phyloP scores from a whole-genome alignment of 495 filamentous ascomycete genomes.

The Xylaria curta region DNA sequence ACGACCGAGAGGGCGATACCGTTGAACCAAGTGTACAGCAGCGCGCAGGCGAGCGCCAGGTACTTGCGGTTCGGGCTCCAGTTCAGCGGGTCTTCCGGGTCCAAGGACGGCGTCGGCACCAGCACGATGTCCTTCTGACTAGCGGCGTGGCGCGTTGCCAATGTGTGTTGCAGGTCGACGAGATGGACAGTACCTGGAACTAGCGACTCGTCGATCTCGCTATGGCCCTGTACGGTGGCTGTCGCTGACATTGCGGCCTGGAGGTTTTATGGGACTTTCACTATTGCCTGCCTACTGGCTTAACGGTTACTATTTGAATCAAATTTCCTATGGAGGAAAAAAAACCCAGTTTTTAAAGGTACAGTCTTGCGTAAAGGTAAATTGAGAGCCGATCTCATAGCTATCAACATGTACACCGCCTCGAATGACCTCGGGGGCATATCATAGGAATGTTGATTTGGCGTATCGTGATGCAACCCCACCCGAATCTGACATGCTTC shows the following conservation, averaged over 20 bases:
- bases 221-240: conserved; percentile 23
- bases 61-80: conserved; percentile 64
- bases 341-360: neutral
- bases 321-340: neutral
- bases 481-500: too few species aligned
- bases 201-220: conserved; percentile 47
- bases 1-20: conserved; percentile 66
- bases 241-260: conserved; percentile 26
- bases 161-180: conserved; percentile 54
- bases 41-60: conserved; percentile 56
- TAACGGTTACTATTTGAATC: conserved; percentile 9
- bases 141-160: conserved; percentile 52
- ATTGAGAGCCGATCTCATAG: neutral
- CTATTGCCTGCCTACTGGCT: conserved; percentile 3
- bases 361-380: conserved; percentile 11
- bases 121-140: conserved; percentile 61
- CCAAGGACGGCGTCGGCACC: conserved; percentile 61
- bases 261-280: neutral
- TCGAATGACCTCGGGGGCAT: neutral
- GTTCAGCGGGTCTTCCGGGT: conserved; percentile 68
- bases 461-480: neutral
- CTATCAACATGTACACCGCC: neutral
- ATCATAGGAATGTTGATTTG: neutral
- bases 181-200: conserved; percentile 63
- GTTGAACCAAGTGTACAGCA: conserved; percentile 64